A percentile compares a stretch with the other conserved stretches of the same genome.
Evolutionary conservation across 805 yeast genomes (phyloP).

Genomic region (Nakazawaea pomicola): DNA sequence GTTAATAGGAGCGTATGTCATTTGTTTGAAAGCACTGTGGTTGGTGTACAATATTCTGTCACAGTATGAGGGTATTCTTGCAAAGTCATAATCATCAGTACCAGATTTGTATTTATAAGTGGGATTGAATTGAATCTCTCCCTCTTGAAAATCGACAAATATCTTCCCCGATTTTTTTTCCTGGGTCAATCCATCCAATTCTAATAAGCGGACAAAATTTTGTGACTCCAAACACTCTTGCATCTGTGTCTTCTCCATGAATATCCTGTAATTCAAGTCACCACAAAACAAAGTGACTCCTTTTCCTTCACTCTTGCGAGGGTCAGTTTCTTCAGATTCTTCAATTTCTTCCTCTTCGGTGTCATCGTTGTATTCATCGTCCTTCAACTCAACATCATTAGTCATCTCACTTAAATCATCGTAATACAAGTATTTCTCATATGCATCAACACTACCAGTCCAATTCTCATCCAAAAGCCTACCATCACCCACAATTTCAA

Average conservation of each 20-base stretch:
- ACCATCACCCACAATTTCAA: slow-evolving; percentile 9
- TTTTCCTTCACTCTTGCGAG: slow-evolving; percentile 14
- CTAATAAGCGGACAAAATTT: slow-evolving; percentile 30
- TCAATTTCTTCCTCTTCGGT: not conserved
- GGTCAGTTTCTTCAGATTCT: slow-evolving; percentile 11
- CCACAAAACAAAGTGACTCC: slow-evolving; percentile 39
- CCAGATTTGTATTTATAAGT: slow-evolving; percentile 40
- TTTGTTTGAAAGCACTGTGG: slow-evolving; percentile 14
- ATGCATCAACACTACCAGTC: slow-evolving; percentile 23
- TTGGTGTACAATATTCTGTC: slow-evolving; percentile 43
- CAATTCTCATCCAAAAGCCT: slow-evolving; percentile 6
- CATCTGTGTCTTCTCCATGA: slow-evolving; percentile 17
- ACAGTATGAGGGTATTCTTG: slow-evolving; percentile 53
- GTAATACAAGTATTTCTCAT: slow-evolving; percentile 18
- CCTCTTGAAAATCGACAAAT: slow-evolving; percentile 43
- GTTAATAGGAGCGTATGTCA: slow-evolving; percentile 19
- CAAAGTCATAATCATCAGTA: slow-evolving; percentile 22
- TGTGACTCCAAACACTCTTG: slow-evolving; percentile 18
- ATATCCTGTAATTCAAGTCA: slow-evolving; percentile 48
- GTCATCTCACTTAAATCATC: slow-evolving; percentile 21
- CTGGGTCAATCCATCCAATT: slow-evolving; percentile 37
- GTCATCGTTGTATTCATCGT: slow-evolving; percentile 18
- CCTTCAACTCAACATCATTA: slow-evolving; percentile 3
- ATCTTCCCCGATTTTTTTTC: slow-evolving; percentile 30
- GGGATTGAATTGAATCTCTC: slow-evolving; percentile 43